Evolutionary conservation across 352 stramenopile species (phyloP), one percentile per base, ranked within the genome.

Genomic region (Pythium myriotylum): DNA sequence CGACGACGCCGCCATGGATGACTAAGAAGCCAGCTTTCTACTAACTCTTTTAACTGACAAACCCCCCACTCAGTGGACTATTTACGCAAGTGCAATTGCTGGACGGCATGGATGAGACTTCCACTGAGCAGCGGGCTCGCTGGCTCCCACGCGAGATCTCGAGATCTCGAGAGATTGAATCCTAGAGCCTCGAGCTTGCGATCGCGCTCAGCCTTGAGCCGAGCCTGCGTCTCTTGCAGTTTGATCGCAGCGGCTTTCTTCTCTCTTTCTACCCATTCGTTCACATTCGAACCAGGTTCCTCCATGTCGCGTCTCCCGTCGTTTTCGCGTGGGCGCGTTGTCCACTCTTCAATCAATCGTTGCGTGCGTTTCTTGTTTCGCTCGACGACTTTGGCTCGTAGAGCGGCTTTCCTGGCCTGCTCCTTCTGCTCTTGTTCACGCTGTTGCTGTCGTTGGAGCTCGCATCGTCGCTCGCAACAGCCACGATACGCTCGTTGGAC

Each of bases 311-410:
- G 9, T 13, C 1, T 26, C 10, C 40, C 29, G 19, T 56, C 35
- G 14, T 27, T 2, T n/a, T 61, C 42, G 9, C 29, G 1, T 12
- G 27, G 17, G 19, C 1, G 14, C 4, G 2, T 41, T 3, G 50
- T 55, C 59, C 59, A 67, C 48, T 42, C 16, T 2, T 56, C 33
- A 13, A 61, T 50, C 13, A 67, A 27, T 22, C 33, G 46, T 46
- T 79, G 59, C 32, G 79, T 72, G 5, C 74, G 76, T 8, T 67
- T 53, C 14, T 67, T 62, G 59, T 86, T 88, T 22, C 79, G 74
- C 19, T 62, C 63, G 14, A 80, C 49, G 0, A 88, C 68, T 33
- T 67, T 70, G 7, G 71, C 62, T 8, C 71, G 67, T 16, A 81
- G 47, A n/a, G 63, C 60, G 13, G 59, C 65, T 35, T 81, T 83